Evolutionary conservation across 805 yeast species (phyloP).

Genomic region (Spathaspora sp.): DNA sequence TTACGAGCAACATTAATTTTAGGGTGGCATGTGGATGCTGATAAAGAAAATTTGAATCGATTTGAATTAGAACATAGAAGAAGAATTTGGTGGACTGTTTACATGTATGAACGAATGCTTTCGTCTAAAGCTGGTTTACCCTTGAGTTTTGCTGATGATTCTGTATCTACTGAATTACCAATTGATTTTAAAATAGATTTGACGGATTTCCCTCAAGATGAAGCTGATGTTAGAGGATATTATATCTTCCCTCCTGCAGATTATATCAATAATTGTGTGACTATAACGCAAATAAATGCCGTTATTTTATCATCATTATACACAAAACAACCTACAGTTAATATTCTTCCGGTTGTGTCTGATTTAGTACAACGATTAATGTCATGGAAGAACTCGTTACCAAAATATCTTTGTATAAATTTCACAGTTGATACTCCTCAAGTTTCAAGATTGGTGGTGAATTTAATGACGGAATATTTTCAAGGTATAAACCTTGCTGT

Average conservation of each 20-base stretch:
- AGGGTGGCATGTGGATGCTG: slow-evolving; percentile 83
- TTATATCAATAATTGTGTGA: slow-evolving; percentile 70
- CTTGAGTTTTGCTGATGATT: slow-evolving; percentile 72
- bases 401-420: slow-evolving; percentile 62
- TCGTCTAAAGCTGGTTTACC: slow-evolving; percentile 83
- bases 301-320: slow-evolving; percentile 65
- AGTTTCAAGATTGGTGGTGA: slow-evolving; percentile 64
- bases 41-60: slow-evolving; percentile 51
- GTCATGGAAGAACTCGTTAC: slow-evolving; percentile 64
- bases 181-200: slow-evolving; percentile 62
- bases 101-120: slow-evolving; percentile 63
- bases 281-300: slow-evolving; percentile 76
- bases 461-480: slow-evolving; percentile 77
- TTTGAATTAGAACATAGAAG: slow-evolving; percentile 53
- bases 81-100: slow-evolving; percentile 48
- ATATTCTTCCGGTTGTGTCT: slow-evolving; percentile 70
- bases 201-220: slow-evolving; percentile 31
- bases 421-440: slow-evolving; percentile 50
- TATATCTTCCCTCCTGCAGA: slow-evolving; percentile 79
- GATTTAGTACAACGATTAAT: slow-evolving; percentile 64
- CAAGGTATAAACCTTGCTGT: slow-evolving; percentile 80
- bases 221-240: slow-evolving; percentile 54
- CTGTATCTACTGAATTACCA: slow-evolving; percentile 76
- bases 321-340: slow-evolving; percentile 73
- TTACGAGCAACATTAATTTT: slow-evolving; percentile 65